Conservation (phyloP, 2,329 filamentous ascomycete species). For the Claviceps cyperi region DNA sequence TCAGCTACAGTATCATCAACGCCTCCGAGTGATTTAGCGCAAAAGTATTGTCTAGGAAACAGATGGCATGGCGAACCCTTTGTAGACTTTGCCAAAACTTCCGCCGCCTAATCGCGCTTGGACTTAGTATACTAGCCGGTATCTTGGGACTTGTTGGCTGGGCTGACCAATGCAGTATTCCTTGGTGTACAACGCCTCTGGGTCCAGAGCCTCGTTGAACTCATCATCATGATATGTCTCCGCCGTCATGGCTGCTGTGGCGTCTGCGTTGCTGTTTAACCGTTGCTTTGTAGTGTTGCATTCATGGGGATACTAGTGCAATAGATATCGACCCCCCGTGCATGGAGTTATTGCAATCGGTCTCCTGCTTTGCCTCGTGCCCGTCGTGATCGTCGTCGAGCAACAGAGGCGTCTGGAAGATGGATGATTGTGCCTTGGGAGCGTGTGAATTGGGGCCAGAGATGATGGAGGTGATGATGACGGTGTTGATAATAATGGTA, state of each 20-base stretch:
- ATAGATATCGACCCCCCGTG: neutral
- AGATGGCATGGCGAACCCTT: conserved; percentile 47
- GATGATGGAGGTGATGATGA: neutral
- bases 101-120: conserved; percentile 54
- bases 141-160: conserved; percentile 2
- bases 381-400: neutral
- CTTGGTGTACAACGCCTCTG: conserved; percentile 85
- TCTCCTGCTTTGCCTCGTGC: neutral
- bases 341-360: neutral
- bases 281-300: neutral
- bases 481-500: neutral
- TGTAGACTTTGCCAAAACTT: conserved; percentile 97
- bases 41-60: neutral
- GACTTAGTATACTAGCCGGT: conserved; percentile 11
- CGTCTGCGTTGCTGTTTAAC: neutral
- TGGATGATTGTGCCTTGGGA: neutral
- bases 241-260: conserved; percentile 26
- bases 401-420: neutral
- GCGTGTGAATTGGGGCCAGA: neutral
- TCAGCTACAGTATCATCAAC: neutral
- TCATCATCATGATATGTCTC: conserved; percentile 33
- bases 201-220: conserved; percentile 49
- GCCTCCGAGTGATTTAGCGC: neutral
- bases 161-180: conserved; percentile 70
- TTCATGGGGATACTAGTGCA: neutral